Base-by-base conservation (phyloP, 2,329 filamentous ascomycete species). In the Xylariaceae sp. region DNA sequence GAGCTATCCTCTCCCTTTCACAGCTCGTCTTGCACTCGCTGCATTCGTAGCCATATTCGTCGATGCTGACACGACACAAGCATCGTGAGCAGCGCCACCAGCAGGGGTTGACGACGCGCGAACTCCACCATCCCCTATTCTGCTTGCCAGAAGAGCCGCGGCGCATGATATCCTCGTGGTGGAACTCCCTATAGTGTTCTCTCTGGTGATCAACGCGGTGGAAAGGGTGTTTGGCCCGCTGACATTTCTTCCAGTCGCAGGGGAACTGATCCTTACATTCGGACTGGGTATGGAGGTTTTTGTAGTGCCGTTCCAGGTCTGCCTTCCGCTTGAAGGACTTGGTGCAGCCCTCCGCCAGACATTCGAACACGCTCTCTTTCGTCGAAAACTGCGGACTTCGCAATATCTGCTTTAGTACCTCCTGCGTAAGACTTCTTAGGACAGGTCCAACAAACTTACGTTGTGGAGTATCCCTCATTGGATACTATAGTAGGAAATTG, bases 31-130 rank as follows among this genome's bases (percentile, higher is more conserved):
- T 78, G 73, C 82, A 84, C 11, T 66, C 61, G 4, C 73, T 71
- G 68, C 82, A 85, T 49, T 75, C 72, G 65, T 75, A 83, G 18
- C 74, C 75, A 42, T 74, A 61, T 53, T 70, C 67, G 15, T 72
- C 70, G 61, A 80, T 70, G 55, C 70, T 64, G 56, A 83, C 76
- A 47, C 80, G 73, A 61, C 65, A 65, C 51, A 85, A 76, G 66
- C 82, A 84, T 60, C 78, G 77, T 53, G 75, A 73, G 70, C 82
- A 85, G 42, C 82, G 76, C 80, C 80, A 85, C 80, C 80, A 84
- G 2, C 65, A 70, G 2, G 60, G 60, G 18, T 74, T 70, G 37
- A 78, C 66, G 55, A 74, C 72, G 59, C 78, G 74, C 51, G 68
- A 71, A 8, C 75, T 66, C 76, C 76, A 79, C 62, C 72, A 73